These are phyloP conservation scores for Trametes cinnabarina DNA, from an alignment of 768 basidiomycete genomes.

Conservation along the genomic window DNA sequence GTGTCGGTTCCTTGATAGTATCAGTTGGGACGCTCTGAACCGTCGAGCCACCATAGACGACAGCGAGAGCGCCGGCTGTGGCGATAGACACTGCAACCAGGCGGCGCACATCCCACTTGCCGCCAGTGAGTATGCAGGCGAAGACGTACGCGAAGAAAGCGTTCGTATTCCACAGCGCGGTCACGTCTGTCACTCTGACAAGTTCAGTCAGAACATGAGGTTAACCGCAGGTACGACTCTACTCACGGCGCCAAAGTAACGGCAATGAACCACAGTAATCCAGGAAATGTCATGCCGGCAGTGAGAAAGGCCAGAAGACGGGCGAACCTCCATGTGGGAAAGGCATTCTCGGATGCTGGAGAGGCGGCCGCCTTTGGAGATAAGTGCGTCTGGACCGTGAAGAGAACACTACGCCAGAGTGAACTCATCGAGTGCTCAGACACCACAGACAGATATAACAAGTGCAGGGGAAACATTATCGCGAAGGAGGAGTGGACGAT, in stretches of 20 bases:
- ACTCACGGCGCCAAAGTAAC: conserved; percentile 72
- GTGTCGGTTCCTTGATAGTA: conserved; percentile 4
- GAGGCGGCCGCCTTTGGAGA: conserved; percentile 5
- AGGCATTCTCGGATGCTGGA: conserved; percentile 8
- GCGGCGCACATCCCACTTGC: conserved; percentile 61
- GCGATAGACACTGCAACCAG: conserved; percentile 76
- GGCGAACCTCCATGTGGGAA: conserved; percentile 37
- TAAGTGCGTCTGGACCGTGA: conserved; percentile 42
- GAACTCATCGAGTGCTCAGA: conserved; percentile 47
- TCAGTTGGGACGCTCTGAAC: conserved; percentile 3
- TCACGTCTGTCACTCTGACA: conserved; percentile 75
- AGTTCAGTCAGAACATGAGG: not conserved
- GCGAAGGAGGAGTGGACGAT: conserved; percentile 81
- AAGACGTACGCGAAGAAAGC: conserved; percentile 91
- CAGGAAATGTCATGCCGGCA: conserved; percentile 59
- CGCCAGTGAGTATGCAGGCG: conserved; percentile 65
- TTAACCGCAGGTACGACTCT: not conserved
- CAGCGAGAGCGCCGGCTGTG: conserved; percentile 72
- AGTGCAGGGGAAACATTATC: conserved; percentile 80
- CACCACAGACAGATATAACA: conserved; percentile 57
- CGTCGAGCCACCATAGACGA: conserved; percentile 71
- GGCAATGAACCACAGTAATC: conserved; percentile 72
- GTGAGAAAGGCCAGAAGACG: conserved; percentile 39
- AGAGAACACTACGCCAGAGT: conserved; percentile 50
- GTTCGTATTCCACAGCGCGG: conserved; percentile 79